Evolutionary conservation across 1,284 basidiomycete genomes (phyloP).

Genomic region (Naganishia albida): DNA sequence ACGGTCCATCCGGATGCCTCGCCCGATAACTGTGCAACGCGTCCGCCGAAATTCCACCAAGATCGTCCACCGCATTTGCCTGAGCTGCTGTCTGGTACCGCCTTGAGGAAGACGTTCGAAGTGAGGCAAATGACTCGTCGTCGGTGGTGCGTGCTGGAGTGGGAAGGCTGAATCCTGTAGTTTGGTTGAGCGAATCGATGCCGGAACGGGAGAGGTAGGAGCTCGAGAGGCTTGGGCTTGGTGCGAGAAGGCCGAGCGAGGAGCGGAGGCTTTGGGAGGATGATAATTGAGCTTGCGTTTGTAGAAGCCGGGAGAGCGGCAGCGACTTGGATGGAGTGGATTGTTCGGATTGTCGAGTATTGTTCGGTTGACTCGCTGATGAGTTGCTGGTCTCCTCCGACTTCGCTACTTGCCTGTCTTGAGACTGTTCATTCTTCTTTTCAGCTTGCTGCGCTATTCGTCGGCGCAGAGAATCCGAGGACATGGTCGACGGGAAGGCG

Average conservation of each 20-base stretch:
- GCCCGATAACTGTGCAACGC: conserved; percentile 24
- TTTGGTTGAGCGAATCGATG: conserved; percentile 14
- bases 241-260: conserved; percentile 21
- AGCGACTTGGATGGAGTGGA: not conserved
- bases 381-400: not conserved
- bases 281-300: conserved; percentile 14
- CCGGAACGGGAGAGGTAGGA: conserved; percentile 22
- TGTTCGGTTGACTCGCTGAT: conserved; percentile 3
- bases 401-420: not conserved
- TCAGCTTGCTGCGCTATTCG: conserved; percentile 10
- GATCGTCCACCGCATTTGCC: not conserved
- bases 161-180: conserved; percentile 21
- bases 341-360: conserved; percentile 1
- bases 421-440: not conserved
- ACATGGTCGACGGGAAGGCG: conserved; percentile 22
- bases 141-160: conserved; percentile 11
- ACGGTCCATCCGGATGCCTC: conserved; percentile 9
- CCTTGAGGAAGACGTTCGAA: conserved; percentile 6
- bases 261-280: conserved; percentile 15
- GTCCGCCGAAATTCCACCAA: conserved; percentile 11
- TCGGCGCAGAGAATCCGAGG: conserved; percentile 24
- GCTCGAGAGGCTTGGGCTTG: conserved; percentile 4
- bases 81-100: not conserved
- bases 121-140: conserved; percentile 3
- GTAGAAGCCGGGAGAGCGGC: conserved; percentile 19